Conservation (phyloP, 2,329 filamentous ascomycete species). For the Aspergillus sp. region DNA sequence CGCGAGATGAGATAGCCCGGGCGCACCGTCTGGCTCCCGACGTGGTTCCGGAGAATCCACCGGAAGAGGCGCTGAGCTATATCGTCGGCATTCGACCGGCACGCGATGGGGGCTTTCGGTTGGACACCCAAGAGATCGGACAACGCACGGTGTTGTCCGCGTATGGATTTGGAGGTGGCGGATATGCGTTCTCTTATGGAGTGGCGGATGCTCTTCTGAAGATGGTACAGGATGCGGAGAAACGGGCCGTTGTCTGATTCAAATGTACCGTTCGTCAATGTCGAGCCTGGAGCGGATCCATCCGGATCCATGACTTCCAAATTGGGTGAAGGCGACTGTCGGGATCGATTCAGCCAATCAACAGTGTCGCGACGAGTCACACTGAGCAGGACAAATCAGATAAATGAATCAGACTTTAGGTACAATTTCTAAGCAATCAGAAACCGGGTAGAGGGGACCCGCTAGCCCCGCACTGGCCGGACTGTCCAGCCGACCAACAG, state of each 20-base stretch:
- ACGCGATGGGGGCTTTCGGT: constrained; percentile 33
- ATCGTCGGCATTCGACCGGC: constrained; percentile 39
- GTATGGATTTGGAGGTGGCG: constrained; percentile 39
- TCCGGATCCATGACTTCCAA: too few relatives aligned
- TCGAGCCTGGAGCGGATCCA: too few relatives aligned
- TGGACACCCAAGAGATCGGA: constrained; percentile 30
- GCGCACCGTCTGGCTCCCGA: constrained; percentile 38
- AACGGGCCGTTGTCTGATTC: constrained; percentile 25
- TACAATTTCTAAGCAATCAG: too few relatives aligned
- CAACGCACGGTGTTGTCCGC: constrained; percentile 31
- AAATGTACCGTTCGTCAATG: too few relatives aligned
- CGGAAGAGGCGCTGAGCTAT: constrained; percentile 28
- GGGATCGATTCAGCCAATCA: too few relatives aligned
- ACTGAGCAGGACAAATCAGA: too few relatives aligned
- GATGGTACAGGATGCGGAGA: constrained; percentile 35
- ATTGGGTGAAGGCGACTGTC: too few relatives aligned
- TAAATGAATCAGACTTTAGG: too few relatives aligned
- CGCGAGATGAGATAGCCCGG: constrained; percentile 38
- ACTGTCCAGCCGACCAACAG: not conserved
- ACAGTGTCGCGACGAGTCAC: too few relatives aligned
- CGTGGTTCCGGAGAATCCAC: constrained; percentile 32
- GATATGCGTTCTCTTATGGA: constrained; percentile 39
- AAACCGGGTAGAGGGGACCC: not conserved
- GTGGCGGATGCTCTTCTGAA: constrained; percentile 34
- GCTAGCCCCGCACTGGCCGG: not conserved